A percentile compares a stretch with the other conserved stretches of the same genome.
phyloP scores from a whole-genome alignment of 495 filamentous ascomycete genomes.

The Talaromyces wortmannii region DNA sequence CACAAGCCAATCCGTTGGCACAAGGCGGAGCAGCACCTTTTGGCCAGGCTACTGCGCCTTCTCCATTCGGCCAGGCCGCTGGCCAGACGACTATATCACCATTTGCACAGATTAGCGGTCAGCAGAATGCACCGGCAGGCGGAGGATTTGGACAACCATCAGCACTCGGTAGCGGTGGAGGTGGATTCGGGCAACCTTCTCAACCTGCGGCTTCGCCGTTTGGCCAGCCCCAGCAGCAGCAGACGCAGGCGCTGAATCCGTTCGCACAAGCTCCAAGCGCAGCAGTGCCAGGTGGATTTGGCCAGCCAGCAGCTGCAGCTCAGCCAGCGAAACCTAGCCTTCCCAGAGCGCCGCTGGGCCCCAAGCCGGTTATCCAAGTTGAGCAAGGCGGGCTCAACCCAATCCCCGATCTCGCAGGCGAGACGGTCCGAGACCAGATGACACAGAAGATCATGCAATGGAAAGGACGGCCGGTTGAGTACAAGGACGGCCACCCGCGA shows the following conservation, averaged over 20 bases:
- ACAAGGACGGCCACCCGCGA: slow-evolving; percentile 42
- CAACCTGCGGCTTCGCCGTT: slow-evolving; percentile 16
- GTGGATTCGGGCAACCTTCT: slow-evolving; percentile 25
- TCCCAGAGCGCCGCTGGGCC: slow-evolving; percentile 15
- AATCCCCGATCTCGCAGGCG: slow-evolving; percentile 27
- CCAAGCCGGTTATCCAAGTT: slow-evolving; percentile 22
- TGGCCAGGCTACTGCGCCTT: slow-evolving; percentile 15
- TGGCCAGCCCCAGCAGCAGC: slow-evolving; percentile 11
- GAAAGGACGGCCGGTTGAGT: slow-evolving; percentile 50
- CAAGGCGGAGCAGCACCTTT: slow-evolving; percentile 13
- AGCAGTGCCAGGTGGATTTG: slow-evolving; percentile 8
- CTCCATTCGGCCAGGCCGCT: slow-evolving; percentile 19
- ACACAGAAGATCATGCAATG: slow-evolving; percentile 34
- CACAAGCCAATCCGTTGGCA: slow-evolving; percentile 16
- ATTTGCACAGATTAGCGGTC: slow-evolving; percentile 22
- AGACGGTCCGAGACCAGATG: slow-evolving; percentile 27
- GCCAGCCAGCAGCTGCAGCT: slow-evolving; percentile 5
- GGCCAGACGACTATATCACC: slow-evolving; percentile 16
- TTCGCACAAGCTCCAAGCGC: slow-evolving; percentile 20
- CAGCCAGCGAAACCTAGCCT: slow-evolving; percentile 8
- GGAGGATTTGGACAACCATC: slow-evolving; percentile 3
- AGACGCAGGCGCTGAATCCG: slow-evolving; percentile 7
- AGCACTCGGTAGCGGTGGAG: slow-evolving; percentile 28
- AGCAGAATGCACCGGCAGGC: slow-evolving; percentile 11
- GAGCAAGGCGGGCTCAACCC: slow-evolving; percentile 24